Base-by-base conservation (phyloP, 208 protist species). In the Entamoeba invadens region DNA sequence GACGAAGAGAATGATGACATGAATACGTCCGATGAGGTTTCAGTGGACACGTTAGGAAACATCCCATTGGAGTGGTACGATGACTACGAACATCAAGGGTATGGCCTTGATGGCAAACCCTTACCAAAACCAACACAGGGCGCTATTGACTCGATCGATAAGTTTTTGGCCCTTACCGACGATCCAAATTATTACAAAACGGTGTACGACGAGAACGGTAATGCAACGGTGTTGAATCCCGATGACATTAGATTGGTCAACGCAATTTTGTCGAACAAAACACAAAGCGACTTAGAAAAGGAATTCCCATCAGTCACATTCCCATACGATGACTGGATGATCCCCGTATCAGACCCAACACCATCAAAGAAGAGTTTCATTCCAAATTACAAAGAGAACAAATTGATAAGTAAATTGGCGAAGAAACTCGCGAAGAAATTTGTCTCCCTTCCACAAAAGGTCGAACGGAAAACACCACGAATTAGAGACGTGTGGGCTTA, bases 41-140 rank as follows among this genome's bases (percentile, higher is more conserved):
- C 44, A 38, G 91, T 31, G 45, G 97, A 97, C 93, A 95, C 93
- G 45, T 87, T 97, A 44, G 97, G 97, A 77, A 97, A 97, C 91
- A 94, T 98, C 18, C 97, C 97, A 44, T 50, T 97, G 38, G 95
- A 97, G 77, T 98, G 97, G 97, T 98, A 98, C 94, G 94, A 97
- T 21, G 97, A 97, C 35, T 96, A 96, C 45, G 95, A 96, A 51
- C 97, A 98, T 95, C 96, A 98, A 77, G 97, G 96, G 94, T 97
- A 96, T 93, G 94, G 96, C 38, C 50, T 38, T 38, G 31, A 12
- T 10, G 92, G 92, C 42, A 93, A 93, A 4, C 45, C 45, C 44
- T 10, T 93, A 4, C 12, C 44, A 18, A 46, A 51, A 21, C 92
- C 92, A 2, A 35, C 92, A 31, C 0, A 77, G 77, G 46, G 45